Base-by-base conservation (phyloP, 495 filamentous ascomycete species). In the Penicillium parvum region DNA sequence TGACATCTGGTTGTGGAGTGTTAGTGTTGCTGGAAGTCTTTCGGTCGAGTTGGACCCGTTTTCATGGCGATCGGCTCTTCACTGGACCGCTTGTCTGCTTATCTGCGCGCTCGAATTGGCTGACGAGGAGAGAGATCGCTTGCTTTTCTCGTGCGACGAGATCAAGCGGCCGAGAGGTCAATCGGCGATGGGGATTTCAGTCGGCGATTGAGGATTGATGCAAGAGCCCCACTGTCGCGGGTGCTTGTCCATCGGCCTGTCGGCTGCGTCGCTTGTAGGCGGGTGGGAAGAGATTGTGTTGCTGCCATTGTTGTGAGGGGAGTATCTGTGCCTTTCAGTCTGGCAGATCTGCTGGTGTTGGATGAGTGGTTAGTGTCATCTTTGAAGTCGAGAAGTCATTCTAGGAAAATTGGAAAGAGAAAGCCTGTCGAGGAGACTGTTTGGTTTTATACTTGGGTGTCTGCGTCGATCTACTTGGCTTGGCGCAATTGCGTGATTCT, bases 401-500 rank as follows among this genome's bases (percentile, higher is more conserved):
- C 10, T 7, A 28, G 32, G 43, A 26, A 32, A 48, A 46, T 19
- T 45, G 29, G 40, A 41, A 49, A 32, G 22, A 37, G 34, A 44
- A 55, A 57, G 44, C 23, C 30, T 21, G 19, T 52, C 4, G 49
- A 49, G 50, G 52, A 45, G 32, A 30, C 28, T 19, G 32, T 42
- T 33, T 45, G 32, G 33, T 54, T 50, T 65, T 67, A 65, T 71
- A 69, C 55, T 59, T 30, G 22, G 20, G 20, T 21, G 37, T 32
- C 47, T 22, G 43, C 30, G 53, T 52, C 40, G 51, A 49, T 52
- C 48, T 39, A 42, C 11, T 10, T 42, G 57, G 12, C 64, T 71
- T 69, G 67, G 67, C 67, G 44, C 18, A 64, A 70, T 68, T 58
- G 64, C 66, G 64, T 70, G 66, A 58, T 70, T 53, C 25, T 35